Base-by-base conservation (phyloP, 805 yeast species). In the Kodamaea restingae region DNA sequence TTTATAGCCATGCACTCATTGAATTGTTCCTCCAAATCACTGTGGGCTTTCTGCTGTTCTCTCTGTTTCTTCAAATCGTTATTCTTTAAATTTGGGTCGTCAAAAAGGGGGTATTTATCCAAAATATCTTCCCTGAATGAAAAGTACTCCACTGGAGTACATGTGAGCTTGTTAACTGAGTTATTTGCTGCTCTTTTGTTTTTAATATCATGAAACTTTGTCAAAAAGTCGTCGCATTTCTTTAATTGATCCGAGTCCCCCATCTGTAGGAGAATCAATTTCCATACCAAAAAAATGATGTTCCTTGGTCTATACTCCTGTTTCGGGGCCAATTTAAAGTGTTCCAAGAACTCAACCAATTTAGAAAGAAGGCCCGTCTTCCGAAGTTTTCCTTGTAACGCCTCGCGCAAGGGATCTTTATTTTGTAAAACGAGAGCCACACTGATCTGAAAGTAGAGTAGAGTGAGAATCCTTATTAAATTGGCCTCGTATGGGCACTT, bases 141-240 rank as follows among this genome's bases (percentile, higher is more conserved):
- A 51, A 79, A 81, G 54, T 86, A 91, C 47, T 90, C 95, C n/a
- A 86, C 60, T 0, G 96, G 95, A 0, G 95, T 80, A 7, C 90
- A 81, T 0, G 70, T 60, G 35, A 73, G 61, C 36, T 54, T 56
- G 34, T 50, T 56, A 28, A 64, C 47, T 4, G 45, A 38, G 20
- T 51, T 28, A 21, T 44, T 51, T 20, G 48, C 54, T 21, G 45
- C 58, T 18, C 37, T 49, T 35, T 45, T 60, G 43, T 45, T 57
- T 33, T 46, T 47, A 17, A 63, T 55, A 5, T 65, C 67, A 51
- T 71, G 75, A 32, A 64, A 65, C 21, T 61, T 50, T 21, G 65
- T 56, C 15, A 82, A 58, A 46, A 66, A 76, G 2, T 60, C 52
- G 48, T 81, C 79, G 6, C 80, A 67, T 12, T 59, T 44, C 11